phyloP scores from a whole-genome alignment of 2,329 filamentous ascomycete species.

The Metarhizium brunneum region DNA sequence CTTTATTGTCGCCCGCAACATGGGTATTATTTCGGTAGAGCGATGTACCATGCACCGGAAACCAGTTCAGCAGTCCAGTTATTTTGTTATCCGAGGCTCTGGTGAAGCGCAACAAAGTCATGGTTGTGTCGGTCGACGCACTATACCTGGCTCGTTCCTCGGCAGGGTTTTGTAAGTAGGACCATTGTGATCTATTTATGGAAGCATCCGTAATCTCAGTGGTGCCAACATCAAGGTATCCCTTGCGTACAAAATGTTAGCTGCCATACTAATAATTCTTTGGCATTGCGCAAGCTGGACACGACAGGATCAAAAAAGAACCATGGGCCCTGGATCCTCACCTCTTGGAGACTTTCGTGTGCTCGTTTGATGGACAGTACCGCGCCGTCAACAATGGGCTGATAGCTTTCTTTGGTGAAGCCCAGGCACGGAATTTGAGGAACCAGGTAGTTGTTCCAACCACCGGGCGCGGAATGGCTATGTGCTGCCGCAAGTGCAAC shows the following conservation, averaged over 20 bases:
- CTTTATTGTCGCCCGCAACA: constrained; percentile 89
- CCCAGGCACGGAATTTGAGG: constrained; percentile 85
- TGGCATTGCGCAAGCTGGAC: neutral
- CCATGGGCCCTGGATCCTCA: constrained; percentile 12
- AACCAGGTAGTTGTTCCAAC: constrained; percentile 88
- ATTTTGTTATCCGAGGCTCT: constrained; percentile 65
- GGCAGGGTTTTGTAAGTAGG: constrained; percentile 78
- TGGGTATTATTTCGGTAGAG: constrained; percentile 87
- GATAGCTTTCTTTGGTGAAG: constrained; percentile 78
- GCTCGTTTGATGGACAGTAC: constrained; percentile 74
- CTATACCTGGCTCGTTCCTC: constrained; percentile 64
- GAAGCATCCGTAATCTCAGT: constrained; percentile 67
- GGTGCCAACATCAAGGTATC: constrained; percentile 60
- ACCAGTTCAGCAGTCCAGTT: constrained; percentile 83
- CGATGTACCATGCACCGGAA: constrained; percentile 84
- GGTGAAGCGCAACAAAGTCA: constrained; percentile 74
- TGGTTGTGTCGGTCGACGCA: constrained; percentile 39
- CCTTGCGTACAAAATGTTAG: constrained; percentile 24
- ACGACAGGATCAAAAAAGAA: neutral
- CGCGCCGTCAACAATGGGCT: constrained; percentile 80
- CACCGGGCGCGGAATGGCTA: constrained; percentile 83
- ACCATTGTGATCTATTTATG: constrained; percentile 80
- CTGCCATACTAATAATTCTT: neutral
- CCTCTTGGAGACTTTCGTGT: constrained; percentile 46
- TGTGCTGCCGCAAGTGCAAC: constrained; percentile 88